Evolutionary conservation across 768 basidiomycete genomes (phyloP).

Genomic region (Sarcodon aspratus): DNA sequence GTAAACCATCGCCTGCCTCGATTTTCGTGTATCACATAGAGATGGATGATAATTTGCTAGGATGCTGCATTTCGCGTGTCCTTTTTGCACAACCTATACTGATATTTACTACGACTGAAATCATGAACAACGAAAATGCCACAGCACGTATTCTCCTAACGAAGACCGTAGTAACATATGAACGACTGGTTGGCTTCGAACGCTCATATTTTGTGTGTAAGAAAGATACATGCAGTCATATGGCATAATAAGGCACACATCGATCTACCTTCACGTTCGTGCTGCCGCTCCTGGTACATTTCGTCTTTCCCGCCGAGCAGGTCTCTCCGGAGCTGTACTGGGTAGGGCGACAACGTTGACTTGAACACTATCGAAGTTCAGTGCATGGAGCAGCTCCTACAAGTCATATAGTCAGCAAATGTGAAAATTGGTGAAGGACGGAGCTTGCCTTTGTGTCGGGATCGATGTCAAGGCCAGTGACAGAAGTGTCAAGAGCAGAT

Average conservation of each 20-base stretch:
- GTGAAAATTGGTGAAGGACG: not conserved
- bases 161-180: too few relatives aligned
- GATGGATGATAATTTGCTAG: too few relatives aligned
- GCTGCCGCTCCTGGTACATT: constrained; percentile 75
- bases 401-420: not conserved
- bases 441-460: constrained; percentile 77
- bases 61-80: too few relatives aligned
- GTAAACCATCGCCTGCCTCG: too few relatives aligned
- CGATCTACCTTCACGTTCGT: constrained; percentile 5
- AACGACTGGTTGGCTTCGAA: too few relatives aligned
- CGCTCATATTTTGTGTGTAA: not conserved
- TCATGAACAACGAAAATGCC: too few relatives aligned
- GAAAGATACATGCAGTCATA: not conserved
- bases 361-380: constrained; percentile 91
- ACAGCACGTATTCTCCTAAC: too few relatives aligned
- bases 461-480: constrained; percentile 77
- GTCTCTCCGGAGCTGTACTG: constrained; percentile 56
- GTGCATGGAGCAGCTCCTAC: constrained; percentile 76
- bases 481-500: constrained; percentile 81
- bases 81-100: too few relatives aligned
- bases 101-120: too few relatives aligned
- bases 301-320: constrained; percentile 63
- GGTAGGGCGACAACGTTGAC: constrained; percentile 62
- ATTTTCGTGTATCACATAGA: too few relatives aligned
- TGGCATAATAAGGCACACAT: not conserved